Evolutionary conservation across 352 stramenopile species (phyloP).

Genomic region (Phytophthora litchii): DNA sequence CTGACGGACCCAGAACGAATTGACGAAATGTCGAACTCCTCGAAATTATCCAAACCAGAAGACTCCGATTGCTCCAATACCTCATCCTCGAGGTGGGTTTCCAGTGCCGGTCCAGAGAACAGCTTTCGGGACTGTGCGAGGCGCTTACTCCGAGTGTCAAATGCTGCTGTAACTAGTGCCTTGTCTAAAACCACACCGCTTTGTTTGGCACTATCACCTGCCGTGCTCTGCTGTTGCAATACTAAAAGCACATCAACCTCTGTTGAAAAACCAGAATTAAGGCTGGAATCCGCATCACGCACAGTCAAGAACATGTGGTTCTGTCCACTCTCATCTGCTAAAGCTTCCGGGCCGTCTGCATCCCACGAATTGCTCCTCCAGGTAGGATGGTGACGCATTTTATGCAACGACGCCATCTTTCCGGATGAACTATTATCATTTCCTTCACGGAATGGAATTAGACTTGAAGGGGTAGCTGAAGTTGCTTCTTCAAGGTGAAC

Average conservation of each 20-base stretch:
- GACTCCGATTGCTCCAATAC: slow-evolving; percentile 47
- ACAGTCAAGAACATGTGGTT: slow-evolving; percentile 83
- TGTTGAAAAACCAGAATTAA: slow-evolving; percentile 53
- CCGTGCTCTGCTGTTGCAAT: slow-evolving; percentile 59
- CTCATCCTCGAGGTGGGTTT: slow-evolving; percentile 51
- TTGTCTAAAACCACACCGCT: slow-evolving; percentile 39
- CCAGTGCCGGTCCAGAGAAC: slow-evolving; percentile 36
- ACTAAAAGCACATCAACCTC: slow-evolving; percentile 77
- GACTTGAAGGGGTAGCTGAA: slow-evolving; percentile 23
- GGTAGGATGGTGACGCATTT: slow-evolving; percentile 79
- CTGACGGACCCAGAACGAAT: slow-evolving; percentile 52
- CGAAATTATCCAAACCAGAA: slow-evolving; percentile 70
- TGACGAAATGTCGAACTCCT: slow-evolving; percentile 76
- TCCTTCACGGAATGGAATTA: slow-evolving; percentile 34
- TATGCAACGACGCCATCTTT: slow-evolving; percentile 58
- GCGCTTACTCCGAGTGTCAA: slow-evolving; percentile 67
- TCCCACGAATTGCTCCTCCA: slow-evolving; percentile 89
- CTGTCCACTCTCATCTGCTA: slow-evolving; percentile 45
- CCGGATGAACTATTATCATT: slow-evolving; percentile 33
- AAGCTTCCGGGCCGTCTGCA: slow-evolving; percentile 50
- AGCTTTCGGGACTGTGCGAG: slow-evolving; percentile 55
- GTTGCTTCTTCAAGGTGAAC: slow-evolving; percentile 78
- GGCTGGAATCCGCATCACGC: slow-evolving; percentile 66
- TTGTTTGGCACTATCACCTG: slow-evolving; percentile 42
- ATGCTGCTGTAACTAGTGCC: slow-evolving; percentile 60